Conservation (phyloP, 73 alveolate genomes). For the Tetrahymena malaccensis region DNA sequence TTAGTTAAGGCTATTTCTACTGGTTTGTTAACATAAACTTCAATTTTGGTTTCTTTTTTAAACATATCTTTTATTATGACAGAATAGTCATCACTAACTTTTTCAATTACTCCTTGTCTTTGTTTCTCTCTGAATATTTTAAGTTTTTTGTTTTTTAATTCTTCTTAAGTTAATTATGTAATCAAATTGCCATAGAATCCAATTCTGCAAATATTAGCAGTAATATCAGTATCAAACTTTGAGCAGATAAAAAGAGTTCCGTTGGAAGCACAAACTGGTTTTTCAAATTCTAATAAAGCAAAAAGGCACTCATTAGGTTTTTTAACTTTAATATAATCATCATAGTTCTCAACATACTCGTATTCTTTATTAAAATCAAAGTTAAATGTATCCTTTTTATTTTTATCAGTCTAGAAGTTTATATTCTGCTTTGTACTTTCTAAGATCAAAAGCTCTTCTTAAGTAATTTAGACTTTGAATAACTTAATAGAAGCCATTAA, state of each 20-base stretch:
- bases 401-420: not conserved
- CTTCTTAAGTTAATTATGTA: not conserved
- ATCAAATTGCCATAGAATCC: slow-evolving; percentile 83
- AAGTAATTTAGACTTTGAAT: slow-evolving; percentile 2
- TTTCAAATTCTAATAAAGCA: slow-evolving; percentile 77
- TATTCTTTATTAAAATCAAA: slow-evolving; percentile 40
- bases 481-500: slow-evolving; percentile 60
- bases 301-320: slow-evolving; percentile 23
- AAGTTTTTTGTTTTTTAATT: slow-evolving; percentile 38
- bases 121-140: slow-evolving; percentile 76
- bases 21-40: slow-evolving; percentile 60
- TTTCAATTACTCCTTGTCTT: slow-evolving; percentile 83
- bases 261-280: slow-evolving; percentile 66
- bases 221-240: slow-evolving; percentile 84
- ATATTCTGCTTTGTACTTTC: not conserved
- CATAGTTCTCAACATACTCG: slow-evolving; percentile 44
- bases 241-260: slow-evolving; percentile 78
- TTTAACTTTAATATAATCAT: not conserved
- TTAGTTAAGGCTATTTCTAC: slow-evolving; percentile 52
- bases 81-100: slow-evolving; percentile 63
- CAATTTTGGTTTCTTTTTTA: slow-evolving; percentile 80
- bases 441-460: not conserved
- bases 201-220: slow-evolving; percentile 85
- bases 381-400: slow-evolving; percentile 20
- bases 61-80: slow-evolving; percentile 71